Base-by-base conservation (phyloP, 768 basidiomycete genomes). In the Lactarius indigo region DNA sequence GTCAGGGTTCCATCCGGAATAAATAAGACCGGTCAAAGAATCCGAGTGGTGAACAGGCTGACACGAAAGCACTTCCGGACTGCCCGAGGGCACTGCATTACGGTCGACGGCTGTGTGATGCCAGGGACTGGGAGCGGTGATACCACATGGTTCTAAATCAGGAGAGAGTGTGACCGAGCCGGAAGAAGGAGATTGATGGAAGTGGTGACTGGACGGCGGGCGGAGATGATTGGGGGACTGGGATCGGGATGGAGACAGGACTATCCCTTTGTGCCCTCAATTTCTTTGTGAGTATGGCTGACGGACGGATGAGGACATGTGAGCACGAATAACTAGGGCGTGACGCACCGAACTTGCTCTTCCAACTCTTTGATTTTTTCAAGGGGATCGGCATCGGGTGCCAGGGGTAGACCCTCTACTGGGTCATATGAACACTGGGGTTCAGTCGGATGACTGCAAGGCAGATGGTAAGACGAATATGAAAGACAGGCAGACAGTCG, bases 351-450 rank as follows among this genome's bases (percentile, higher is more conserved):
- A 70, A 94, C 87, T 79, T 93, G 86, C 64, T 86, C 85, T 75
- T 94, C 92, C 20, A 94, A 79, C 50, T 87, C 82, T 65, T 83
- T 84, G 64, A 94, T 91, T 75, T 88, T 91, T 68, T 91, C 89
- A 15, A 85, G 72, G n/a, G 91, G 90, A 75, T 93, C 89, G 15
- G 84, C 86, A 66, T 92, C 90, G 58, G 91, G 84, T 26, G 89
- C 87, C 44, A 94, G 83, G 9, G 85, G 81, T 42, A 93, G 76
- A 20, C 92, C 92, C 75, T 94, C 92, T 18, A 93, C 87, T 2
- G 91, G 92, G 76, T 94, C 92, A 74, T 94, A 94, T 12, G 85
- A 85, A 72, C 92, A 94, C 72, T 89, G 88, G 9, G 92, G 92
- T 75, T 92, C 91, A 12, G 84, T 79, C n/a, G 92, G 92, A 76